Conservation (phyloP, 768 basidiomycete genomes). For the Panaeolus cyanescens region DNA sequence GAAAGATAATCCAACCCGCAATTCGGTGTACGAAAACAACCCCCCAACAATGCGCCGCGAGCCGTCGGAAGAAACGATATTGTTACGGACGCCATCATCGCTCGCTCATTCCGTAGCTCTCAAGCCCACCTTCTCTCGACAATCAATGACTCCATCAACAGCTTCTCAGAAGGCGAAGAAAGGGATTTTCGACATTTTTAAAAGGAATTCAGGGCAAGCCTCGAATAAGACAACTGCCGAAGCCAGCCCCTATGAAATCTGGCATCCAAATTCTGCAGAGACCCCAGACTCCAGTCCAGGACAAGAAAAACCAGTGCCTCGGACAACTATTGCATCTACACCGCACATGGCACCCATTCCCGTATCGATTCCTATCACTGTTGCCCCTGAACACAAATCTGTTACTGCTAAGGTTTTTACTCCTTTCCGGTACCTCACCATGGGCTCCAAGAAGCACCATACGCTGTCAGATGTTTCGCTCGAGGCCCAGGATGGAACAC, state of each 20-base stretch:
- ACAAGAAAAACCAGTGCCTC: conserved; percentile 10
- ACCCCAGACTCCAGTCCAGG: conserved; percentile 21
- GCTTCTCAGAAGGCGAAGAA: conserved; percentile 39
- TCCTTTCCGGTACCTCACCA: conserved; percentile 62
- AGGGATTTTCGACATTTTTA: conserved; percentile 40
- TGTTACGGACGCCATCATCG: conserved; percentile 63
- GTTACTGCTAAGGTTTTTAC: conserved; percentile 52
- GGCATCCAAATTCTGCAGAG: conserved; percentile 20
- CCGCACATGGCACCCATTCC: conserved; percentile 6
- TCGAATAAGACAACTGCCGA: conserved; percentile 10
- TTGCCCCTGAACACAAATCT: conserved; percentile 36
- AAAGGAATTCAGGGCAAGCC: conserved; percentile 16
- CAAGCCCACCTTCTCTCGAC: conserved; percentile 41
- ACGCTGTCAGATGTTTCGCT: conserved; percentile 75
- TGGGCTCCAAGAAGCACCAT: conserved; percentile 49
- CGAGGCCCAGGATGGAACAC: conserved; percentile 79
- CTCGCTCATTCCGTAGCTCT: conserved; percentile 52
- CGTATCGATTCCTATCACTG: conserved; percentile 29
- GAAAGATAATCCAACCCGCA: background rate
- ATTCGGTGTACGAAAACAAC: conserved; percentile 10
- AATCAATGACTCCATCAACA: conserved; percentile 40
- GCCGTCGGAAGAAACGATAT: conserved; percentile 51
- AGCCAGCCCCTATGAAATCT: conserved; percentile 24
- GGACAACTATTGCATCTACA: conserved; percentile 7
- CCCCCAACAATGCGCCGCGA: conserved; percentile 28